Base-by-base conservation (phyloP, 352 stramenopile species). In the Phytophthora fragariae region DNA sequence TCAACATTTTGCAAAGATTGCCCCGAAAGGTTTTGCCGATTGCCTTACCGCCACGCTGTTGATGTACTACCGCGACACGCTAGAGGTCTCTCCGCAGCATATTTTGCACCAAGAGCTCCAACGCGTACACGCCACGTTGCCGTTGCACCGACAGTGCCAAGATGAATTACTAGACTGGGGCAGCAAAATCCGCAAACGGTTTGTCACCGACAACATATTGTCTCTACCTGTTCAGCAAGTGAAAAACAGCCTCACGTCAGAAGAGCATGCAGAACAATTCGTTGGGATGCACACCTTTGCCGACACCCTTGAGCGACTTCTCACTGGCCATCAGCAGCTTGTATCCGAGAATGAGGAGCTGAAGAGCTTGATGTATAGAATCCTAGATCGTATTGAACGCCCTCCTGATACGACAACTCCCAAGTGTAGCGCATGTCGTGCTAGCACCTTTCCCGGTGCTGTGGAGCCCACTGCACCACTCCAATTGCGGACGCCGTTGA, bases 181-280 rank as follows among this genome's bases (percentile, higher is more conserved):
- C 2, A 31, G 47, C 27, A 49, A 54, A 12, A 58, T 70, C 19
- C 62, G 62, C 35, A 46, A 49, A 14, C 50, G 50, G 0, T 61
- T 68, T 8, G 54, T 62, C 27, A 39, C 39, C n/a, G 41, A 63
- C 9, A 70, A 63, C 27, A 31, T 70, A 8, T 6, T 70, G 17
- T 49, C 39, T 24, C 27, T 55, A 41, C 62, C 52, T 37, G 12
- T 68, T 35, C 52, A 68, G 46, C 19, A 61, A 27, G 27, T 61
- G 2, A 61, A 62, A 56, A 29, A 57, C 14, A 60, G 37, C n/a
- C 14, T 61, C 11, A 37, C 17, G 9, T 6, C 17, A 8, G 21
- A 68, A 21, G 50, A 68, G n/a, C 62, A 61, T 35, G 37, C 62
- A 61, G 12, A 61, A 68, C 62, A 61, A 21, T 56, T 57, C 39